These are phyloP conservation scores for Zygoascus biomembranicola DNA, from an alignment of 805 yeast species.

Conservation along the genomic window DNA sequence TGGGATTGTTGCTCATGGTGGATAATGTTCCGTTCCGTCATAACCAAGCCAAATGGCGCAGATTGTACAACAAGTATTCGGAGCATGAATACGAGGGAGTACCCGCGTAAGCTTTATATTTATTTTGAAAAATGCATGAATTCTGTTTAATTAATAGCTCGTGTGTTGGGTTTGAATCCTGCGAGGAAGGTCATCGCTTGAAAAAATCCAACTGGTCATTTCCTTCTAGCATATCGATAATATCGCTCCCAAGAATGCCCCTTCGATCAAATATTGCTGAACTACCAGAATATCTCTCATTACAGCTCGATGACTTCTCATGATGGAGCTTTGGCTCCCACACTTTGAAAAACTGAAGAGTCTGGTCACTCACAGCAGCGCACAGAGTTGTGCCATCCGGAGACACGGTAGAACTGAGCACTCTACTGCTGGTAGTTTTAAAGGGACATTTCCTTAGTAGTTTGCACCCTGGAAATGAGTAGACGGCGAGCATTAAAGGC, in stretches of 20 bases:
- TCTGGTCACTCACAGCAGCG: conserved; percentile 70
- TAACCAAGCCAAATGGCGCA: conserved; percentile 60
- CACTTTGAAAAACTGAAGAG: conserved; percentile 63
- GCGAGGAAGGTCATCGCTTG: neutral
- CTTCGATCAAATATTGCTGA: neutral
- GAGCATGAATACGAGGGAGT: conserved; percentile 77
- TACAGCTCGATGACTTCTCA: neutral
- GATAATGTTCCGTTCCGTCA: conserved; percentile 61
- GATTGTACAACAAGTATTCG: conserved; percentile 44
- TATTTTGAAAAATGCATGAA: neutral
- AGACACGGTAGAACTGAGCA: conserved; percentile 57
- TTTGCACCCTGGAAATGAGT: conserved; percentile 58
- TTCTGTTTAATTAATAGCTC: neutral
- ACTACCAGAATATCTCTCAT: neutral
- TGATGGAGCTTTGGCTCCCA: conserved; percentile 37
- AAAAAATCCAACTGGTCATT: conserved; percentile 5
- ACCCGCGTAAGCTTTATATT: conserved; percentile 44
- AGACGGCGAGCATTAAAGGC: conserved; percentile 49
- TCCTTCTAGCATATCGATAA: conserved; percentile 15
- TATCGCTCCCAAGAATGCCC: conserved; percentile 10
- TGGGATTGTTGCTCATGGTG: conserved; percentile 48
- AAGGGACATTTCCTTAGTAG: conserved; percentile 30
- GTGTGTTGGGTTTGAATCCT: too few species aligned
- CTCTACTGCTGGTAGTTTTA: conserved; percentile 47
- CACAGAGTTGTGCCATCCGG: conserved; percentile 58